These are phyloP conservation scores for Claviceps quebecensis DNA, from an alignment of 2,329 filamentous ascomycete species.

Conservation along the genomic window DNA sequence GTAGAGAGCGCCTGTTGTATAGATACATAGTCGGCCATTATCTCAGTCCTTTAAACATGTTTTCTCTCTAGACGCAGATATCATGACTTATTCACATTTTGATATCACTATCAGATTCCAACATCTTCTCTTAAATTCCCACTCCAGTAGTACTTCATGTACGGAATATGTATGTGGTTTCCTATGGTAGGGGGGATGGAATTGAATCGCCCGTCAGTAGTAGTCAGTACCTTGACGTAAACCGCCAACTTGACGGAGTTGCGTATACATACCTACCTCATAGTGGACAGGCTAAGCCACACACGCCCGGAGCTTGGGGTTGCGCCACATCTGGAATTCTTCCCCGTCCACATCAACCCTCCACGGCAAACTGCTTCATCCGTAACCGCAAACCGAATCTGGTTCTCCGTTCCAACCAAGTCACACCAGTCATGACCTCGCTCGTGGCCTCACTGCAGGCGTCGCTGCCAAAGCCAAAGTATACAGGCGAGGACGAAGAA, in stretches of 20 bases:
- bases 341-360: conserved; percentile 9
- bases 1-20: no score
- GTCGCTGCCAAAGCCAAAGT: conserved; percentile 78
- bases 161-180: neutral
- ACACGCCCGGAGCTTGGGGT: conserved; percentile 1
- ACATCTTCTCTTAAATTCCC: no score
- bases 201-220: no score
- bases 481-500: conserved; percentile 81
- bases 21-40: neutral
- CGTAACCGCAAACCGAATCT: conserved; percentile 8
- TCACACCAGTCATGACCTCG: conserved; percentile 39
- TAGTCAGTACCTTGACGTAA: no score
- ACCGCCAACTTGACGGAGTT: neutral
- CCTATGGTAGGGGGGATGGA: no score
- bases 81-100: no score
- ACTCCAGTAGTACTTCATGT: no score
- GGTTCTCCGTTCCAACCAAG: conserved; percentile 7
- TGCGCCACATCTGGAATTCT: conserved; percentile 20
- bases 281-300: conserved; percentile 15
- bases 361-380: conserved; percentile 1
- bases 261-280: neutral
- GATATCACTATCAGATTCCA: no score
- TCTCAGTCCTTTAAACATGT: no score
- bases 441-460: conserved; percentile 60
- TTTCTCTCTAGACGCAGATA: no score